These are phyloP conservation scores for Silene noctiflora DNA, from an alignment of 179 eudicot genomes.

Conservation along the genomic window DNA sequence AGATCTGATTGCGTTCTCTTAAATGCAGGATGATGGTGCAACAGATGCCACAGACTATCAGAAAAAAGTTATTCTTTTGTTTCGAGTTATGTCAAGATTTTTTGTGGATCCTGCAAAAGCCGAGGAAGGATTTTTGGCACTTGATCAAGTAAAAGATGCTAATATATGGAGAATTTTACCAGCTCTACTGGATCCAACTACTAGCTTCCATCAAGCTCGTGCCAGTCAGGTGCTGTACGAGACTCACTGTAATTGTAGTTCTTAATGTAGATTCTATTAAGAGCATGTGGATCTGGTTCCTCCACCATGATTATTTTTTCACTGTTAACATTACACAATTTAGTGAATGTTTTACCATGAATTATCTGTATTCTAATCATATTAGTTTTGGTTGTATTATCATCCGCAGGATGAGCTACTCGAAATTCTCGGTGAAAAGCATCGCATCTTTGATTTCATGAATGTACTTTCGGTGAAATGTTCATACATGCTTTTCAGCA, in stretches of 20 bases:
- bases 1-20: constrained; percentile 15
- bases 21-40: constrained; percentile 66
- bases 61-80: constrained; percentile 59
- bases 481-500: constrained; percentile 81
- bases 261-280: constrained; percentile 3
- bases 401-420: constrained; percentile 76
- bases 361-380: background rate
- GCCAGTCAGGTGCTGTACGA: constrained; percentile 49
- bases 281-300: constrained; percentile 8
- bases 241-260: background rate
- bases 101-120: constrained; percentile 76
- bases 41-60: constrained; percentile 60
- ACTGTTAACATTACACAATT: background rate
- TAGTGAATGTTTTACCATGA: constrained; percentile 1
- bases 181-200: constrained; percentile 63
- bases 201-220: constrained; percentile 53
- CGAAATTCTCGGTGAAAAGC: constrained; percentile 72
- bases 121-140: constrained; percentile 74
- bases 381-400: constrained; percentile 13
- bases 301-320: background rate
- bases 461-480: constrained; percentile 76
- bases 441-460: constrained; percentile 74
- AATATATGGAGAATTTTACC: constrained; percentile 74
- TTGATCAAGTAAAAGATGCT: constrained; percentile 88
- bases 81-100: constrained; percentile 85